Base-by-base conservation (phyloP, 2,329 filamentous ascomycete genomes). In the Alternaria postmessia region DNA sequence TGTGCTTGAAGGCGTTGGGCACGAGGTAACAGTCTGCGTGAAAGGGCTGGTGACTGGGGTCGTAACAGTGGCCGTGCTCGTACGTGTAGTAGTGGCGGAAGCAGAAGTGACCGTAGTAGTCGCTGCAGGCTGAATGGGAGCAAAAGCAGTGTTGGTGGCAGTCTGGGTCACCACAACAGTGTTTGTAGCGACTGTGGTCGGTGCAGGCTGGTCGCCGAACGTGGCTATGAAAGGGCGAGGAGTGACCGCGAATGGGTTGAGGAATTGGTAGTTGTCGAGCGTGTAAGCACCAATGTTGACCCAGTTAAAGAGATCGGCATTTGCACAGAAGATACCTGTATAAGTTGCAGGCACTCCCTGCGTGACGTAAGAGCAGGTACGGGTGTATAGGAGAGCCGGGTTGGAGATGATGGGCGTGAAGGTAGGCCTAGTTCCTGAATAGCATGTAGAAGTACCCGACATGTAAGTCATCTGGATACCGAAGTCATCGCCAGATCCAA, bases 341-440 rank as follows among this genome's bases (percentile, higher is more conserved):
- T 41, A 56, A 4, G 53, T 58, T 32, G 34, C 32, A 12, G 57
- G 56, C 1, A 16, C n/a, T 30, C 57, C 57, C 14, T 36, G 16
- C 7, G 38, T 51, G 5, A 11, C 20, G 20, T 59, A 67, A 5
- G 12, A 16, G 43, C 64, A 67, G 14, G 53, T 54, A 6, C 48
- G 38, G 3, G 62, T 59, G 38, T 57, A 65, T 8, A 22, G 30
- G 4, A 53, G 54, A 5, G n/a, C 28, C 3, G 36, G 26, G 24
- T 65, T 65, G 34, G 57, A 59, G 18, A 67, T 54, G 39, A 62
- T 38, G 4, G 64, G 64, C 3, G 62, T 65, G 49, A 63, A 59
- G 9, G 55, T 44, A 11, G 64, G 62, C n/a, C 6, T 52, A 3
- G 46, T 39, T 51, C 54, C 54, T 12, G 32, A 16, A 16, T 56